A percentile compares a stretch with the other conserved stretches of the same genome.
These are phyloP conservation scores for Cladosporium phlei DNA, from an alignment of 2,329 filamentous ascomycete genomes.

Conservation along the genomic window DNA sequence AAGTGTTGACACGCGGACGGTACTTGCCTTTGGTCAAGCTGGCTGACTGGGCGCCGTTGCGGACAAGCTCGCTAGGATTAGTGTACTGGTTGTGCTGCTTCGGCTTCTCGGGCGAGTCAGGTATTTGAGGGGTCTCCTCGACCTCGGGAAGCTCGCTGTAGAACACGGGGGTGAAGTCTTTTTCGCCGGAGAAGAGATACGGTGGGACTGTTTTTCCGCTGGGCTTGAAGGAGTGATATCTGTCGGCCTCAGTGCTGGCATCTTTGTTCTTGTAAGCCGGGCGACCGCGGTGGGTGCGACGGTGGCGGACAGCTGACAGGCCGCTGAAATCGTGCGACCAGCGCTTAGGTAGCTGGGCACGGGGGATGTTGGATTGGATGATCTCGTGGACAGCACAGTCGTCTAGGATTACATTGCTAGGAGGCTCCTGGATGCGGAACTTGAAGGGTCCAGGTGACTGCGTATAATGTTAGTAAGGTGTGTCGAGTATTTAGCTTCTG, in stretches of 20 bases:
- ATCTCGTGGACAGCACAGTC: conserved; percentile 36
- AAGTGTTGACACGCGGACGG: conserved; percentile 14
- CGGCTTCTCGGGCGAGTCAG: not conserved
- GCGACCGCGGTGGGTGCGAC: conserved; percentile 36
- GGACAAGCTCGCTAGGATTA: conserved; percentile 25
- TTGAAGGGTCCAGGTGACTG: conserved; percentile 3
- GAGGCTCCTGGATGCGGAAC: conserved; percentile 23
- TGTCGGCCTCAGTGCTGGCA: conserved; percentile 15
- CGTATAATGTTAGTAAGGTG: not conserved
- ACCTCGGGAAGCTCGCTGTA: conserved; percentile 16
- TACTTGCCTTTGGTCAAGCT: conserved; percentile 14
- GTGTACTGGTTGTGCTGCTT: conserved; percentile 29
- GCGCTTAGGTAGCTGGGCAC: conserved; percentile 24
- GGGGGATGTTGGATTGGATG: conserved; percentile 25
- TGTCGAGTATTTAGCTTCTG: too few species aligned
- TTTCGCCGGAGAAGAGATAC: conserved; percentile 29
- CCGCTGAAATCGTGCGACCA: conserved; percentile 39
- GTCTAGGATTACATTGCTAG: conserved; percentile 38
- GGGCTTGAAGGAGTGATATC: conserved; percentile 16
- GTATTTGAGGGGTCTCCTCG: not conserved
- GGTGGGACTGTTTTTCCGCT: conserved; percentile 14
- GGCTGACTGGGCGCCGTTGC: conserved; percentile 22
- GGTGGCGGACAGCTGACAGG: conserved; percentile 28
- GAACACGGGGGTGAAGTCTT: conserved; percentile 19
- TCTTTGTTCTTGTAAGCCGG: conserved; percentile 26